Conservation (phyloP, 108 stramenopile species). For the Ochromonas danica region DNA sequence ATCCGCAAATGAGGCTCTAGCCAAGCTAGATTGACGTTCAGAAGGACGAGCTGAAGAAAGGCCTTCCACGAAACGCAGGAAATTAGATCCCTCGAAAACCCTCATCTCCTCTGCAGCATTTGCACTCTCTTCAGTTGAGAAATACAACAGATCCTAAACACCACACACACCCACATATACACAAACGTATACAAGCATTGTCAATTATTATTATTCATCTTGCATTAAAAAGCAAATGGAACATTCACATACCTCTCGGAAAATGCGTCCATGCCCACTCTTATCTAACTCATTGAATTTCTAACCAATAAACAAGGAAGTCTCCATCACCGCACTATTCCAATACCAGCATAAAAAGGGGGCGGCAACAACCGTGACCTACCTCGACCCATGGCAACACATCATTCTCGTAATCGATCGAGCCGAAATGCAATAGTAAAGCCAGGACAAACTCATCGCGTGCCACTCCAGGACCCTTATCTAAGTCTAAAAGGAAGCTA, state of each 20-base stretch:
- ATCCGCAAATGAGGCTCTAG: too few relatives aligned
- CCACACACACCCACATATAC: too few relatives aligned
- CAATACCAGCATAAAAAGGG: background rate
- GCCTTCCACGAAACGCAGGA: too few relatives aligned
- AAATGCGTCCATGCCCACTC: background rate
- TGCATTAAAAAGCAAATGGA: background rate
- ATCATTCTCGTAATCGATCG: background rate
- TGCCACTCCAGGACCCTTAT: background rate
- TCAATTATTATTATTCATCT: background rate
- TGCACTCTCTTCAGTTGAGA: background rate
- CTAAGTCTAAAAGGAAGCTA: background rate
- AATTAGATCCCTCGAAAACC: too few relatives aligned
- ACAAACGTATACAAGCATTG: too few relatives aligned
- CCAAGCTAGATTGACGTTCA: too few relatives aligned
- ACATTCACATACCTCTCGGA: background rate
- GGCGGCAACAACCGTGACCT: too few relatives aligned
- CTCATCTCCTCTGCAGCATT: background rate
- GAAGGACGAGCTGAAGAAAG: too few relatives aligned
- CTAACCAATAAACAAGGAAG: background rate
- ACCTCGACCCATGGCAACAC: constrained; percentile 4
- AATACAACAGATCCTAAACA: background rate
- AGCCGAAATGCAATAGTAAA: background rate
- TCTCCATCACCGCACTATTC: background rate
- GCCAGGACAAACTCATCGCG: background rate
- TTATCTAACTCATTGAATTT: constrained; percentile 18